Evolutionary conservation across 202 grass and related monocot species (phyloP).

Genomic region (Cymbopogon flexuosus): DNA sequence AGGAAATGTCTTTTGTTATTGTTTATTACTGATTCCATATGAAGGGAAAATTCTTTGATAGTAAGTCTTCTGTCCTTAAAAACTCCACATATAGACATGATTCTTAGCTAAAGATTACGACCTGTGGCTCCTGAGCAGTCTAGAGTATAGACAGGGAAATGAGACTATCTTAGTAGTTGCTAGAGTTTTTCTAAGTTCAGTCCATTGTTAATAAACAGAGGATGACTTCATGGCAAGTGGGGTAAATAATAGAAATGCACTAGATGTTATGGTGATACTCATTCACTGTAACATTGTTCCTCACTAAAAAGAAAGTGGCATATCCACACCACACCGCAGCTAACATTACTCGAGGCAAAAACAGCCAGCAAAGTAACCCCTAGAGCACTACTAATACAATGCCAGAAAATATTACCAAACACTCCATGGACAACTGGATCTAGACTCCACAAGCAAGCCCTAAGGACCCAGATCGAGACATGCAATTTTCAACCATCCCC

Average conservation of each 20-base stretch:
- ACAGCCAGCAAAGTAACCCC: not conserved
- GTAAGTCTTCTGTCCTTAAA: not conserved
- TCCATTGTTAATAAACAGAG: not conserved
- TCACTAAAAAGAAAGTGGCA: slow-evolving; percentile 19
- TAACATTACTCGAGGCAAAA: not conserved
- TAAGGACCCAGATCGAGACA: not conserved
- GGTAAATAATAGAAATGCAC: not conserved
- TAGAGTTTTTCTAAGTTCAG: not conserved
- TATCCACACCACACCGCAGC: not conserved
- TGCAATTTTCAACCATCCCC: not conserved
- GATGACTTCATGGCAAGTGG: not conserved
- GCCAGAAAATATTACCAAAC: not conserved
- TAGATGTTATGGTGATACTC: not conserved
- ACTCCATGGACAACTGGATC: not conserved
- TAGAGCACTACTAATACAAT: not conserved
- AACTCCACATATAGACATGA: too few species aligned
- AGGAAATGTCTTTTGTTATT: not conserved
- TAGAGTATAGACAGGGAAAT: not conserved
- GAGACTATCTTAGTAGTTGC: not conserved
- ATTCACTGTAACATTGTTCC: not conserved
- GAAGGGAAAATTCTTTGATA: not conserved
- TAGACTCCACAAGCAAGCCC: slow-evolving; percentile 6
- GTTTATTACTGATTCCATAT: not conserved
- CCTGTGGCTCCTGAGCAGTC: not conserved
- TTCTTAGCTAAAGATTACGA: too few species aligned